Percentiles rank a stretch among this genome's conserved stretches.
Conservation (phyloP, 768 basidiomycete species). For the Scleroderma bovista region DNA sequence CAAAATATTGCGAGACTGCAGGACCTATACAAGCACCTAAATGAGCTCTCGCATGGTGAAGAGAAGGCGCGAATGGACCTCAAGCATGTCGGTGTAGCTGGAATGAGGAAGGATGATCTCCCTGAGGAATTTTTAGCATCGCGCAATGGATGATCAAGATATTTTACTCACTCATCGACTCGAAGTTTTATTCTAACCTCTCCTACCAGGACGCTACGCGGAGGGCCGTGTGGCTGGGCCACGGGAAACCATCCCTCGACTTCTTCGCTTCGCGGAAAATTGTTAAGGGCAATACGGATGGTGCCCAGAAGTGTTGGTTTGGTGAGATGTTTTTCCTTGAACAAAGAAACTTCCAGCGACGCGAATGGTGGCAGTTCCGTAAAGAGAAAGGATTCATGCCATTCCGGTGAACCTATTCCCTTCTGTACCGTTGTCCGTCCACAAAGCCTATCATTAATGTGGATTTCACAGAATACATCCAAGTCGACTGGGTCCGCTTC, state of each 20-base stretch:
- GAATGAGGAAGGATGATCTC: conserved; percentile 73
- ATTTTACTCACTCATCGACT: conserved; percentile 62
- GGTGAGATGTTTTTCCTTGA: conserved; percentile 58
- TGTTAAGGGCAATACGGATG: conserved; percentile 56
- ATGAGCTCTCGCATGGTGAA: not conserved
- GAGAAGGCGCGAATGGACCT: conserved; percentile 34
- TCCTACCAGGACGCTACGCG: conserved; percentile 58
- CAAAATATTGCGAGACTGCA: conserved; percentile 59
- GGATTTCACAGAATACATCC: conserved; percentile 77
- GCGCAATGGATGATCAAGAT: conserved; percentile 1
- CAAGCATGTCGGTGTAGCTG: conserved; percentile 55
- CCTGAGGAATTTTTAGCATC: conserved; percentile 32
- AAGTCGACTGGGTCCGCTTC: conserved; percentile 54
- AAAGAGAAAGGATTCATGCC: conserved; percentile 78
- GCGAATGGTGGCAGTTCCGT: conserved; percentile 76
- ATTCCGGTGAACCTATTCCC: conserved; percentile 61
- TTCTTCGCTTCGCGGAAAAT: conserved; percentile 67
- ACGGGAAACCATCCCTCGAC: conserved; percentile 88
- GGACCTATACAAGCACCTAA: conserved; percentile 8
- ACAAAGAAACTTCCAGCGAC: conserved; percentile 60
- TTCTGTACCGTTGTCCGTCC: conserved; percentile 74
- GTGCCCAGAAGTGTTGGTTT: conserved; percentile 57
- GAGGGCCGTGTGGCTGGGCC: conserved; percentile 42
- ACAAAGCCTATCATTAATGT: conserved; percentile 57
- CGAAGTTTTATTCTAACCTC: conserved; percentile 69